Base-by-base conservation (phyloP, 768 basidiomycete genomes). In the Pleurotus cornucopiae region DNA sequence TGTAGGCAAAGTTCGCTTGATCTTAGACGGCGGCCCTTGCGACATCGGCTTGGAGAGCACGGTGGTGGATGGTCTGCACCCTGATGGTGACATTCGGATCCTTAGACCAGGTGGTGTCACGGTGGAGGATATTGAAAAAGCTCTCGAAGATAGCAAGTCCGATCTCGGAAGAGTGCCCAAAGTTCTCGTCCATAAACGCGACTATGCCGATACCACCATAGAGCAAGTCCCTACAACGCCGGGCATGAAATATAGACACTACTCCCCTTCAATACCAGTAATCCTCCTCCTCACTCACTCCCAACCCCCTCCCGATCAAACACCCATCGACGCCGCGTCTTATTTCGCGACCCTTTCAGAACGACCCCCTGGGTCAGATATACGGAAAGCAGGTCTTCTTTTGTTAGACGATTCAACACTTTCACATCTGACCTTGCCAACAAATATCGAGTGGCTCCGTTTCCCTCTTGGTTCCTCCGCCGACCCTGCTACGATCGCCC, bases 221-320 rank as follows among this genome's bases (percentile, higher is more conserved):
- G 91, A 93, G 67, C 75, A 76, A 39, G 81, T 85, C 0, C 97
- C 97, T 6, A 94, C 93, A 6, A 98, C 97, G 0, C 97, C 97
- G 2, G 97, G 97, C 30, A 97, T 98, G 95, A 99, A 99, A 72
- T 99, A 99, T 69, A 83, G 88, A 49, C 97, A 99, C 72, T 99
- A 99, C 68, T 89, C 95, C 20, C 97, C 97, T 2, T 75, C 86
- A 1, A 86, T 94, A 3, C 93, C 94, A 2, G 91, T 98, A 26
- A 82, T 81, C 18, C 80, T 98, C 5, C 73, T 94, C 39, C 77
- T 80, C 59, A 82, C 84, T 2, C 62, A 71, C 4, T 71, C 78
- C n/a, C 58, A 64, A 43, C 76, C 79, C 21, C 77, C 81, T 5
- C 18, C 53, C 5, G 72, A 70, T 18, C 58, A 61, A n/a, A 49